Percentiles rank a stretch among this genome's conserved stretches.
phyloP scores from a whole-genome alignment of 768 basidiomycete species.

The Russula lepida region DNA sequence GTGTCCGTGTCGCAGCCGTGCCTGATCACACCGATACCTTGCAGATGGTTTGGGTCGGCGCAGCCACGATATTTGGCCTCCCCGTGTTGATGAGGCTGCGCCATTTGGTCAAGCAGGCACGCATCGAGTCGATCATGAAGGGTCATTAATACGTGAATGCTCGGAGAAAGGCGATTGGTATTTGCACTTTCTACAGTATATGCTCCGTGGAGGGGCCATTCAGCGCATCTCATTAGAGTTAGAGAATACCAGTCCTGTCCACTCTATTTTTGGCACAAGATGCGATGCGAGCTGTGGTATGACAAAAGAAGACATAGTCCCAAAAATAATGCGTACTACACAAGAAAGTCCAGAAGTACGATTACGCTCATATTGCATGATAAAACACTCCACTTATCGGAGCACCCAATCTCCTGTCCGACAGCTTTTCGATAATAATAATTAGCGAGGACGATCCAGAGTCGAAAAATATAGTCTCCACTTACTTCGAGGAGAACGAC shows the following conservation, averaged over 20 bases:
- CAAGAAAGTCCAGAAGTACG: background rate
- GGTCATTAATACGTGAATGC: slow-evolving; percentile 33
- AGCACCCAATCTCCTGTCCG: background rate
- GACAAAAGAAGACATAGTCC: background rate
- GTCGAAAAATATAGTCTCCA: background rate
- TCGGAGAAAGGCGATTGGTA: background rate
- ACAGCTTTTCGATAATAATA: background rate
- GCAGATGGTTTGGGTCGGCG: slow-evolving; percentile 46
- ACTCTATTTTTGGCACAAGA: background rate
- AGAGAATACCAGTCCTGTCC: background rate
- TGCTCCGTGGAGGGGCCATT: background rate
- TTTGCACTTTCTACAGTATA: background rate
- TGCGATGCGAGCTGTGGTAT: background rate
- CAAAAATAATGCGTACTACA: no score
- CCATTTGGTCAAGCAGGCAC: slow-evolving; percentile 51
- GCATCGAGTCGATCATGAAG: slow-evolving; percentile 79
- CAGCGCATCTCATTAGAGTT: background rate
- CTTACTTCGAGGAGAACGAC: background rate
- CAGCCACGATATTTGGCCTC: slow-evolving; percentile 46
- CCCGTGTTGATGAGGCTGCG: slow-evolving; percentile 48
- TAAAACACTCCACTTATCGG: background rate
- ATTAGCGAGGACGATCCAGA: background rate
- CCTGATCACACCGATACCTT: background rate
- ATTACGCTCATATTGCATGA: background rate
- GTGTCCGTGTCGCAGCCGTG: background rate